Conservation (phyloP, 306 rosid species). For the Acmispon strigosus region DNA sequence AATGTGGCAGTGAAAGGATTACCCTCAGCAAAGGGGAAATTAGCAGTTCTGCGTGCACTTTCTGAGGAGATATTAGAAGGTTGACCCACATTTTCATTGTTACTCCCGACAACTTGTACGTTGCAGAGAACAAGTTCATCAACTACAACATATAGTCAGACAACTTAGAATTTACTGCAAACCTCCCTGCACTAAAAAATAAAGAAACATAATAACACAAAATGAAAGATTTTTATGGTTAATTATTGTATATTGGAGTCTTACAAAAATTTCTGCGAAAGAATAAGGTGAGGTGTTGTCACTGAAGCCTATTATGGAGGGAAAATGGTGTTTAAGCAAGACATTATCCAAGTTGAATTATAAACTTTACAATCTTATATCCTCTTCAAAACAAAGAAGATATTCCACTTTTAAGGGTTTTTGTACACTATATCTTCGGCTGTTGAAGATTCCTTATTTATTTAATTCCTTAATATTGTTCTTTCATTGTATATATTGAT, state of each 20-base stretch:
- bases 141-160: slow-evolving; percentile 44
- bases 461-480: too few species aligned
- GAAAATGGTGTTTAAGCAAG: slow-evolving; percentile 5
- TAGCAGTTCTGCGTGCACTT: slow-evolving; percentile 55
- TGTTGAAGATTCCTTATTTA: too few species aligned
- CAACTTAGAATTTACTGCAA: slow-evolving; percentile 25
- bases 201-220: slow-evolving; percentile 3
- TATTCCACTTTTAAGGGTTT: not conserved
- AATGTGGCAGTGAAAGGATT: slow-evolving; percentile 81
- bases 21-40: slow-evolving; percentile 80
- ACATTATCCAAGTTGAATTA: not conserved
- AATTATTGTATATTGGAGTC: not conserved
- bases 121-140: slow-evolving; percentile 92
- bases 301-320: not conserved
- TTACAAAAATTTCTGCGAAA: not conserved
- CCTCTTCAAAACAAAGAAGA: not conserved
- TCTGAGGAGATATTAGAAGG: slow-evolving; percentile 50
- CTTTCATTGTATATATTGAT: too few species aligned
- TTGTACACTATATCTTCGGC: not conserved
- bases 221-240: slow-evolving; percentile 2
- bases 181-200: not conserved
- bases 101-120: slow-evolving; percentile 61
- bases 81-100: slow-evolving; percentile 34
- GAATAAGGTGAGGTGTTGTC: not conserved
- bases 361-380: not conserved